phyloP scores from a whole-genome alignment of 805 yeast genomes.

The Yamadazyma paraphyllophila region DNA sequence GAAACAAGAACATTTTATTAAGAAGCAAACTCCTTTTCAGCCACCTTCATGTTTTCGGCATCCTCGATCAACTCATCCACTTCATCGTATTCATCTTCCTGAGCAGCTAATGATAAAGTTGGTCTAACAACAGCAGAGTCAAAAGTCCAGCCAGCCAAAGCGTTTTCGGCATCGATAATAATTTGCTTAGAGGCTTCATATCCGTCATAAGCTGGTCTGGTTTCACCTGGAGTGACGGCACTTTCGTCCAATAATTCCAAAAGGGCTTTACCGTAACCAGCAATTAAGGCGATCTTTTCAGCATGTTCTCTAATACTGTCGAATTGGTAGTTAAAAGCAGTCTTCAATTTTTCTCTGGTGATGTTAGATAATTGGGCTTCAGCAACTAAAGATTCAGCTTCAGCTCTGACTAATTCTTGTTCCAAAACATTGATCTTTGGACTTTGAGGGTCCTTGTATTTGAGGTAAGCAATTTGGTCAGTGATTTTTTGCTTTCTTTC shows the following conservation, averaged over 20 bases:
- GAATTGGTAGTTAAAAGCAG: conserved; percentile 94
- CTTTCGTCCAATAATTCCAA: conserved; percentile 94
- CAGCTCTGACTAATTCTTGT: conserved; percentile 98
- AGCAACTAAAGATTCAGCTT: conserved; percentile 97
- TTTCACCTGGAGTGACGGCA: conserved; percentile 98
- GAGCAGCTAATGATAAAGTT: conserved; percentile 71
- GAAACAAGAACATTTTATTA: conserved; percentile 1
- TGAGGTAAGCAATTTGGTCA: conserved; percentile 94
- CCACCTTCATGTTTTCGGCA: conserved; percentile 43
- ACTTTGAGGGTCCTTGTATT: conserved; percentile 97
- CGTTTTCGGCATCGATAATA: conserved; percentile 94
- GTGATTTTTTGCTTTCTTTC: conserved; percentile 97
- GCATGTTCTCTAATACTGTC: conserved; percentile 93
- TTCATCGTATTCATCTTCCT: conserved; percentile 52
- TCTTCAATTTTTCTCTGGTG: conserved; percentile 96
- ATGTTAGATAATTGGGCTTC: conserved; percentile 98
- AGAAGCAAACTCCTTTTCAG: conserved; percentile 48
- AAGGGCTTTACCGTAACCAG: conserved; percentile 97
- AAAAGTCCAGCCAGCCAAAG: conserved; percentile 94
- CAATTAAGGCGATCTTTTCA: conserved; percentile 94
- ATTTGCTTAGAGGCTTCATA: conserved; percentile 98
- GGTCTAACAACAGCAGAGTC: conserved; percentile 96
- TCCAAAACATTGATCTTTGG: conserved; percentile 94
- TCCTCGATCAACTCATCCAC: conserved; percentile 44
- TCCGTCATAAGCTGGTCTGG: conserved; percentile 97